Percentiles rank a stretch among this genome's conserved stretches.
These are phyloP conservation scores for Castanospermum australe DNA, from an alignment of 306 rosid genomes.

Conservation along the genomic window DNA sequence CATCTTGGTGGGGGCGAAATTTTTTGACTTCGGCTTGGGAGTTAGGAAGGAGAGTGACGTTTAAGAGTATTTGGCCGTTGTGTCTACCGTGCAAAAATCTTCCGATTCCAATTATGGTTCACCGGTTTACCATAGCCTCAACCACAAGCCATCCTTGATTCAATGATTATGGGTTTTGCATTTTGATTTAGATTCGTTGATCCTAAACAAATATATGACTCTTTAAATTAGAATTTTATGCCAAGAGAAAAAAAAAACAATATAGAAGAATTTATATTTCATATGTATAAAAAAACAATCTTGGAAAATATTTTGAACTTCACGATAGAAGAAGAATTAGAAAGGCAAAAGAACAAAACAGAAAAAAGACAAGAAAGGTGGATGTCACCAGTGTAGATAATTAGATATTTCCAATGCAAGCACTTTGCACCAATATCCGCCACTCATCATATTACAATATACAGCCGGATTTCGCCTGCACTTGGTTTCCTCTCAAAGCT, in stretches of 20 bases:
- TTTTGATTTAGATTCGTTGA: no score
- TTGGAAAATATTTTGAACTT: neutral
- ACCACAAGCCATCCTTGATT: neutral
- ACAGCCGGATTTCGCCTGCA: conserved; percentile 53
- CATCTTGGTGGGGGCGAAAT: neutral
- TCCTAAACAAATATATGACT: neutral
- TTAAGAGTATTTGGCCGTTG: conserved; percentile 12
- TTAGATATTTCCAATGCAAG: conserved; percentile 23
- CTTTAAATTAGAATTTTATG: no score
- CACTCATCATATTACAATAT: neutral
- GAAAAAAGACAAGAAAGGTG: neutral
- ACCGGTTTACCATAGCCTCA: neutral
- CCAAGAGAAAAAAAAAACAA: no score
- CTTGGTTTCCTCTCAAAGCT: neutral
- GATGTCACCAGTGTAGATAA: neutral
- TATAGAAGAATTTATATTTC: no score
- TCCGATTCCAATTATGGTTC: neutral
- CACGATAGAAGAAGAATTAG: neutral
- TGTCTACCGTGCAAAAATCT: neutral
- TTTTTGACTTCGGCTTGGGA: neutral
- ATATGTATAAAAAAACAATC: neutral
- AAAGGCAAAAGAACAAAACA: neutral
- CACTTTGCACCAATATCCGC: neutral
- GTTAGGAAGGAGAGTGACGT: neutral
- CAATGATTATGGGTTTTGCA: neutral